These are phyloP conservation scores for Jackrogersella multiformis DNA, from an alignment of 495 filamentous ascomycete genomes.

Conservation along the genomic window DNA sequence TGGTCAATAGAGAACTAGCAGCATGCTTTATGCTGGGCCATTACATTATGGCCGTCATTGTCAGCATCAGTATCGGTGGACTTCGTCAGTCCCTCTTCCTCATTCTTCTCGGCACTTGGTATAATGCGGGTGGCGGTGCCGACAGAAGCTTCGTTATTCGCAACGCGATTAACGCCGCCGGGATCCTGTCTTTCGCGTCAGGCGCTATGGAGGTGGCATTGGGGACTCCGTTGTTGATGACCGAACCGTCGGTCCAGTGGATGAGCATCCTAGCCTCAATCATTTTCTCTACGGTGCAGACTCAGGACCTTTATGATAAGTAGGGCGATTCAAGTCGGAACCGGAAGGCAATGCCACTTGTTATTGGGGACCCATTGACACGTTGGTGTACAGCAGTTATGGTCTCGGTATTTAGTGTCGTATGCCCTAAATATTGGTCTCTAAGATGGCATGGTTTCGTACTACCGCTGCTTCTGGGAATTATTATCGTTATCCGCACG, in stretches of 20 bases:
- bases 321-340: constrained; percentile 55
- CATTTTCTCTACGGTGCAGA: constrained; percentile 58
- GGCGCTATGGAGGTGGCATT: constrained; percentile 10
- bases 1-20: neutral
- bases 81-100: constrained; percentile 19
- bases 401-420: constrained; percentile 53
- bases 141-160: constrained; percentile 6
- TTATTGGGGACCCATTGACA: constrained; percentile 53
- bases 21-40: neutral
- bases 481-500: neutral
- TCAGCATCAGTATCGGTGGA: constrained; percentile 20
- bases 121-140: constrained; percentile 4
- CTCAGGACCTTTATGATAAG: constrained; percentile 61
- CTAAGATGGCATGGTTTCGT: neutral
- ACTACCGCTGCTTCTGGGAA: neutral
- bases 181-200: constrained; percentile 3
- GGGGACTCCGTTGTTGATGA: neutral
- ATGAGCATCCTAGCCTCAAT: neutral
- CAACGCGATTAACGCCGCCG: neutral
- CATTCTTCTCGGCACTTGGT: constrained; percentile 1
- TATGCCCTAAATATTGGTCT: constrained; percentile 52
- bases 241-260: constrained; percentile 29
- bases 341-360: constrained; percentile 52
- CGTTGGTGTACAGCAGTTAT: constrained; percentile 52
- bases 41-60: neutral